Evolutionary conservation across 2,329 filamentous ascomycete genomes (phyloP).

Genomic region (Chaetomium sp.): DNA sequence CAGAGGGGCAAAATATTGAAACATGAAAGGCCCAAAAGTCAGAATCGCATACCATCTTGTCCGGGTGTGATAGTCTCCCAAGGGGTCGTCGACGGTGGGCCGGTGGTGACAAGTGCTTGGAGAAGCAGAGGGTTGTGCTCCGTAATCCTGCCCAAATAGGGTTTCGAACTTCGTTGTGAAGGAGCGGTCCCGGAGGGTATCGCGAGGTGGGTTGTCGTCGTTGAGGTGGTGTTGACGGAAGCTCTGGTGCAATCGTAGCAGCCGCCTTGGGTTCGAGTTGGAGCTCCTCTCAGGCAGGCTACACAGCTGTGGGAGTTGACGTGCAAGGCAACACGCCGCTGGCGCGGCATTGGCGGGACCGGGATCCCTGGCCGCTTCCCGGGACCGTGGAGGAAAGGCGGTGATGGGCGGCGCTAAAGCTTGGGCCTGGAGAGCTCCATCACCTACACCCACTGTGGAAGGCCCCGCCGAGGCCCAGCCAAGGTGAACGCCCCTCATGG

Average conservation of each 20-base stretch:
- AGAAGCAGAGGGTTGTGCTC: too few relatives aligned
- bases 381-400: constrained; percentile 13
- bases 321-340: constrained; percentile 30
- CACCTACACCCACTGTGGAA: neutral
- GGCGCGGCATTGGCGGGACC: constrained; percentile 27
- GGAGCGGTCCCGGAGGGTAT: neutral
- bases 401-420: constrained; percentile 17
- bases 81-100: too few relatives aligned
- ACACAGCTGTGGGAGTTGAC: constrained; percentile 9
- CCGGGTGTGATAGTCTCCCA: constrained; percentile 8
- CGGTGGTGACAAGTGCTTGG: too few relatives aligned
- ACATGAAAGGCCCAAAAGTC: constrained; percentile 1
- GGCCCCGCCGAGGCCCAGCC: constrained; percentile 6
- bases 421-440: neutral
- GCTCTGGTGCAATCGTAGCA: constrained; percentile 7
- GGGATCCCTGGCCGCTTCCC: constrained; percentile 9
- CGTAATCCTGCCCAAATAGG: too few relatives aligned
- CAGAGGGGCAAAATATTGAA: constrained; percentile 14
- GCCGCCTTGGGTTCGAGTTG: constrained; percentile 13
- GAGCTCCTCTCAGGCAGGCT: constrained; percentile 20
- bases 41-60: constrained; percentile 29
- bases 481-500: constrained; percentile 20
- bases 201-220: neutral
- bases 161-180: neutral
- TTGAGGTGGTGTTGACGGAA: constrained; percentile 2